Evolutionary conservation across 129 eudicot genomes (phyloP).

Genomic region (Artemisia annua): DNA sequence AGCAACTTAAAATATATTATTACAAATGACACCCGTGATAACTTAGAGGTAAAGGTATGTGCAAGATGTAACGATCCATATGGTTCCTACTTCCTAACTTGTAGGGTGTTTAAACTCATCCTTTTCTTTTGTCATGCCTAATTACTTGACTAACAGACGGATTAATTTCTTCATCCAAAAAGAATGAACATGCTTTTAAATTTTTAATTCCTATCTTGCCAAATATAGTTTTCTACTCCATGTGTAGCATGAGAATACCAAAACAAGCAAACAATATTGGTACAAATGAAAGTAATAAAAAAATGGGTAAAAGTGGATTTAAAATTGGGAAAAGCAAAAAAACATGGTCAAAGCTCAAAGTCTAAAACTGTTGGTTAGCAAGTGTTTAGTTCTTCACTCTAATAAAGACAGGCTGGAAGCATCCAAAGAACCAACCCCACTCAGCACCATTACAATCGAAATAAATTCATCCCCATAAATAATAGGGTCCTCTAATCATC

Average conservation of each 20-base stretch:
- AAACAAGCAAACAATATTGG: background rate
- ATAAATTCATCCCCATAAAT: slow-evolving; percentile 43
- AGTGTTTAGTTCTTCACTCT: slow-evolving; percentile 24
- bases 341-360: slow-evolving; percentile 54
- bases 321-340: slow-evolving; percentile 32
- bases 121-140: no score
- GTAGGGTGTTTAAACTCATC: no score
- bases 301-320: slow-evolving; percentile 8
- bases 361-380: slow-evolving; percentile 30
- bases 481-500: slow-evolving; percentile 49
- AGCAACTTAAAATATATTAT: no score
- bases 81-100: no score
- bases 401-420: slow-evolving; percentile 88
- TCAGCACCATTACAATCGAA: slow-evolving; percentile 45
- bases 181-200: no score
- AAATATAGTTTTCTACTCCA: background rate
- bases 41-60: no score
- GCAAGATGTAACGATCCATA: no score
- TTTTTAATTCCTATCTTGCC: no score
- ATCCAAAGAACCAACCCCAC: slow-evolving; percentile 88
- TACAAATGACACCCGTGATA: no score
- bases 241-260: background rate
- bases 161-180: no score
- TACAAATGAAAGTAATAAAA: slow-evolving; percentile 19
- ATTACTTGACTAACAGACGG: no score